Conservation (phyloP, 805 yeast species). For the Torulaspora indica region DNA sequence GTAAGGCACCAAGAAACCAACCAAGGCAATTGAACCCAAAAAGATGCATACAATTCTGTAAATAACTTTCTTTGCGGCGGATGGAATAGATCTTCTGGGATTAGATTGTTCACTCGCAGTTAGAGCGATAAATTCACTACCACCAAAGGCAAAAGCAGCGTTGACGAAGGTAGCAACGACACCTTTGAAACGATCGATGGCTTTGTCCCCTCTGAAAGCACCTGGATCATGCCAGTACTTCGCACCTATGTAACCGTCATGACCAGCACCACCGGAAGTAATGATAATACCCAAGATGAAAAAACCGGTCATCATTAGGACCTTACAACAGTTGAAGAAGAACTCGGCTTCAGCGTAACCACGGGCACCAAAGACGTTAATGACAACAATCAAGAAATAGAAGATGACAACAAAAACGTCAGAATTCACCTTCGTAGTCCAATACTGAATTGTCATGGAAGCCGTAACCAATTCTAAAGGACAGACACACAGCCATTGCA, state of each 20-base stretch:
- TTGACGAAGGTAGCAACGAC: slow-evolving; percentile 59
- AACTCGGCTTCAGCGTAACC: slow-evolving; percentile 70
- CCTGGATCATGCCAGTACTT: slow-evolving; percentile 60
- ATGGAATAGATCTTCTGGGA: slow-evolving; percentile 58
- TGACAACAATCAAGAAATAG: slow-evolving; percentile 44
- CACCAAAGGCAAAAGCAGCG: slow-evolving; percentile 65
- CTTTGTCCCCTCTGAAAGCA: slow-evolving; percentile 46
- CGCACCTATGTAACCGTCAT: slow-evolving; percentile 52
- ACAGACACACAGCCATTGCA: slow-evolving; percentile 59
- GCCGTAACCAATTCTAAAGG: slow-evolving; percentile 67
- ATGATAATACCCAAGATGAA: slow-evolving; percentile 55
- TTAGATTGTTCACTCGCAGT: slow-evolving; percentile 68
- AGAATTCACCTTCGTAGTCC: slow-evolving; percentile 47
- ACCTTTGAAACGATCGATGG: slow-evolving; percentile 50
- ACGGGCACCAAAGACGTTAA: slow-evolving; percentile 52
- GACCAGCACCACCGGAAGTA: slow-evolving; percentile 54
- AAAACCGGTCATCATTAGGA: slow-evolving; percentile 54
- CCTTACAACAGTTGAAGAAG: slow-evolving; percentile 53
- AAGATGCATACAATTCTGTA: slow-evolving; percentile 61
- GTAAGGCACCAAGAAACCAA: slow-evolving; percentile 61
- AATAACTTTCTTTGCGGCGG: slow-evolving; percentile 66
- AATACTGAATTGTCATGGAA: slow-evolving; percentile 50
- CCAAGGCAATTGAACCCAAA: slow-evolving; percentile 46
- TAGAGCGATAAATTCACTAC: slow-evolving; percentile 60
- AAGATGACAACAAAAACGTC: slow-evolving; percentile 58